phyloP scores from a whole-genome alignment of 768 basidiomycete species.

The Suillus sp. region DNA sequence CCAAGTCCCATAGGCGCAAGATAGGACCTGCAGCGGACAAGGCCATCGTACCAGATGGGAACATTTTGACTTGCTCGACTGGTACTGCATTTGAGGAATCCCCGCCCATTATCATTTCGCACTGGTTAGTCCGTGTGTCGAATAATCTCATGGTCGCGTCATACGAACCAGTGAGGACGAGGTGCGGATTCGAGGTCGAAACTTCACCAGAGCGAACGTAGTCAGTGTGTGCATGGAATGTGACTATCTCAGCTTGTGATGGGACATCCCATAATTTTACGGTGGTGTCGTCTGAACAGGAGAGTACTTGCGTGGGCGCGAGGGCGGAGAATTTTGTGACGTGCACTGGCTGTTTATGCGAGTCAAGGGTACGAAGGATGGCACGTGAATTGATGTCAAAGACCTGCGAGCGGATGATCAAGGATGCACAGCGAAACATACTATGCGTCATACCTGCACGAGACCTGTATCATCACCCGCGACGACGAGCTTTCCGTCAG shows the following conservation, averaged over 20 bases:
- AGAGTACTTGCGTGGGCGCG: conserved; percentile 81
- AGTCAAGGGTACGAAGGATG: conserved; percentile 88
- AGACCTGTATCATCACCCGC: conserved; percentile 95
- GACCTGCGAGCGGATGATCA: conserved; percentile 47
- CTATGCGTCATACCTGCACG: conserved; percentile 55
- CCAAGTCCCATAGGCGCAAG: conserved; percentile 92
- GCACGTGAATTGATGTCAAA: conserved; percentile 95
- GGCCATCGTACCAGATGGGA: conserved; percentile 85
- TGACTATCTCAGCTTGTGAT: conserved; percentile 75
- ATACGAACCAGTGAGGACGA: conserved; percentile 92
- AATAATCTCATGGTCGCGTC: conserved; percentile 89
- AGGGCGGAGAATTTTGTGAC: conserved; percentile 89
- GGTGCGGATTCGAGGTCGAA: conserved; percentile 76
- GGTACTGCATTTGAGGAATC: conserved; percentile 44
- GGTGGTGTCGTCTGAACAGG: conserved; percentile 96
- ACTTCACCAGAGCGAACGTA: conserved; percentile 95
- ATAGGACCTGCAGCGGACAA: conserved; percentile 91
- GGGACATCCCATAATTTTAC: conserved; percentile 95
- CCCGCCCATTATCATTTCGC: conserved; percentile 79
- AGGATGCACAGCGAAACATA: conserved; percentile 8
- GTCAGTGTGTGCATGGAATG: conserved; percentile 87
- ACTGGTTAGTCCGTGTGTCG: conserved; percentile 80
- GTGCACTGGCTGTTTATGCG: conserved; percentile 96
- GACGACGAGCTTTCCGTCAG: conserved; percentile 92
- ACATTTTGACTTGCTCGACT: conserved; percentile 91